Conservation (phyloP, 805 yeast species). For the Teunomyces lycoperdinae region DNA sequence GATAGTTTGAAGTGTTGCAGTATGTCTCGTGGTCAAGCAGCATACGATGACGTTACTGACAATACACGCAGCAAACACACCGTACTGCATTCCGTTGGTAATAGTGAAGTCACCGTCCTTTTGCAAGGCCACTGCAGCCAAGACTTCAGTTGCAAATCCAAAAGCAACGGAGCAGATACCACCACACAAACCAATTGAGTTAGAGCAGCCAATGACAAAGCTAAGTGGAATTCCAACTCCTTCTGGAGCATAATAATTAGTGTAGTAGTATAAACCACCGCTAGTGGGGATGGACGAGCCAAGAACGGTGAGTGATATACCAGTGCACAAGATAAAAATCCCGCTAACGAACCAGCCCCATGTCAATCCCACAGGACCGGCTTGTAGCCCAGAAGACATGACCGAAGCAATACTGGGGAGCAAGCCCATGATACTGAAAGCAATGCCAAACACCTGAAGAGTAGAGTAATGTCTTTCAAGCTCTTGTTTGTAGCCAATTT, state of each 20-base stretch:
- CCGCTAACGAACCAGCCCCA: constrained; percentile 75
- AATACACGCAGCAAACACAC: constrained; percentile 62
- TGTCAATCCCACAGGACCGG: constrained; percentile 63
- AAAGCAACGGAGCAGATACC: constrained; percentile 68
- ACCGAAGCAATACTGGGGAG: constrained; percentile 62
- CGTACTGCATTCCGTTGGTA: constrained; percentile 55
- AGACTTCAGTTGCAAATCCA: constrained; percentile 60
- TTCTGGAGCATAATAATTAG: constrained; percentile 64
- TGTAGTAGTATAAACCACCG: constrained; percentile 73
- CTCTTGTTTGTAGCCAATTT: constrained; percentile 72
- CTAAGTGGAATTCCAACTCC: constrained; percentile 49
- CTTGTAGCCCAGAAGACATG: constrained; percentile 49
- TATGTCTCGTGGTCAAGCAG: constrained; percentile 52
- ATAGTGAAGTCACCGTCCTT: constrained; percentile 55
- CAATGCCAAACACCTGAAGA: constrained; percentile 65
- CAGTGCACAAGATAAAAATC: constrained; percentile 54
- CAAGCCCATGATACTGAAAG: constrained; percentile 71
- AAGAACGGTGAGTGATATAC: constrained; percentile 61
- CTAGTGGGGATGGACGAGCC: constrained; percentile 72
- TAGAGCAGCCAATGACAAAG: constrained; percentile 64
- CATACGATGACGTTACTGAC: constrained; percentile 51
- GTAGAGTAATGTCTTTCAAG: constrained; percentile 59
- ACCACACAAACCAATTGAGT: constrained; percentile 63
- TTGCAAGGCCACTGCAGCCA: constrained; percentile 56
- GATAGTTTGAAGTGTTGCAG: constrained; percentile 58